A percentile compares a stretch with the other conserved stretches of the same genome.
Evolutionary conservation across 176 grass and related monocot genomes (phyloP).

Genomic region (Canna indica): DNA sequence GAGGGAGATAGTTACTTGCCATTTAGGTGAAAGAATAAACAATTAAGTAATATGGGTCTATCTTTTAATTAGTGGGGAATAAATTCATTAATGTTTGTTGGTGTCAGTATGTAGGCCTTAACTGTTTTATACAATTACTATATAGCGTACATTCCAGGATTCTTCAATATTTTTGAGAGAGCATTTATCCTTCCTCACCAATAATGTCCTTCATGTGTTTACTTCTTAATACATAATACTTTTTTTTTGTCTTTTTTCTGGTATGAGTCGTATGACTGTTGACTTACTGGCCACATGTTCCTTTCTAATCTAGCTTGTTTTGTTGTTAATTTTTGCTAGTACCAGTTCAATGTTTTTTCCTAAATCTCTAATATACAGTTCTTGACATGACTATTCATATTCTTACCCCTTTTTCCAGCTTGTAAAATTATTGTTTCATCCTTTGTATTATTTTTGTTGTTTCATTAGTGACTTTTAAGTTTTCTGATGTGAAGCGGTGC

Average conservation of each 20-base stretch:
- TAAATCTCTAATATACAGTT: not conserved
- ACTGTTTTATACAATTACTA: too few species aligned
- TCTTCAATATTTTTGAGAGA: too few species aligned
- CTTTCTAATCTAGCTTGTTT: not conserved
- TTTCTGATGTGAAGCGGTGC: not conserved
- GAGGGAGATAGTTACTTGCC: not conserved
- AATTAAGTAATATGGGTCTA: too few species aligned
- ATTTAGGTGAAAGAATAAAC: too few species aligned
- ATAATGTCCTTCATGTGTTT: not conserved
- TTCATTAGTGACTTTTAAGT: not conserved
- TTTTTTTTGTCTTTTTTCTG: not conserved
- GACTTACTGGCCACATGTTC: not conserved
- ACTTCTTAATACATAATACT: not conserved
- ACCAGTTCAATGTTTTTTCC: not conserved
- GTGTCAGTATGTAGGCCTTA: not conserved
- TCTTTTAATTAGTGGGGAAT: not conserved
- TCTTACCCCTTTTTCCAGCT: not conserved
- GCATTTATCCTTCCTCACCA: too few species aligned
- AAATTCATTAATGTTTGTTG: not conserved
- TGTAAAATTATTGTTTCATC: not conserved
- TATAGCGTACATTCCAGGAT: too few species aligned
- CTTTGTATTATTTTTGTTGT: not conserved
- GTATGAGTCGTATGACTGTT: not conserved
- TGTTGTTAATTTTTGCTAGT: not conserved
- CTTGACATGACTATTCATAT: not conserved